These are phyloP conservation scores for Fistulifera solaris DNA, from an alignment of 108 stramenopile genomes.

Conservation along the genomic window DNA sequence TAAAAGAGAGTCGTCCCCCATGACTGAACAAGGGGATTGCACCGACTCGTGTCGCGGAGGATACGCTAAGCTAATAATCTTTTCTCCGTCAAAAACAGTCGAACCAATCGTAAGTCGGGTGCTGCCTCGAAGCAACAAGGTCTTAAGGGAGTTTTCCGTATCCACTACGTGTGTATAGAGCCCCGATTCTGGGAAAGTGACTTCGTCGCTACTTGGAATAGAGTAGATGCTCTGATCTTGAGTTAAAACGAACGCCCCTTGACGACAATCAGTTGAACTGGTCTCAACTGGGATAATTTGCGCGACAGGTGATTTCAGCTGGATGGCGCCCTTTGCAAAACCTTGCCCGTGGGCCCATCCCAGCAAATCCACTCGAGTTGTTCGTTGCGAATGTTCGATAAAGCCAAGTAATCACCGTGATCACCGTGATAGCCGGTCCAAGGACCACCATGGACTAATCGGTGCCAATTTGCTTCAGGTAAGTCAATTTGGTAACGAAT, in stretches of 20 bases:
- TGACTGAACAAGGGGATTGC: conserved; percentile 62
- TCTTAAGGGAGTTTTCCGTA: conserved; percentile 19
- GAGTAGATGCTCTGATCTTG: conserved; percentile 42
- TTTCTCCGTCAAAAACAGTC: conserved; percentile 61
- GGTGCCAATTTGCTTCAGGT: conserved; percentile 51
- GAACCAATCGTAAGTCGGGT: conserved; percentile 16
- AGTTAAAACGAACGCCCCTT: conserved; percentile 54
- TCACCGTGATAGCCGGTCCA: conserved; percentile 40
- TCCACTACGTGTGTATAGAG: conserved; percentile 57
- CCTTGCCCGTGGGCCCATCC: conserved; percentile 61
- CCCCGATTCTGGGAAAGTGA: conserved; percentile 33
- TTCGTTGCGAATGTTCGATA: conserved; percentile 1
- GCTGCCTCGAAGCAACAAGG: too few relatives aligned
- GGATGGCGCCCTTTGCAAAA: conserved; percentile 33
- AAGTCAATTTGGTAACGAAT: conserved; percentile 54
- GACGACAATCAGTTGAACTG: conserved; percentile 46
- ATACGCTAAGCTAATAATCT: conserved; percentile 62
- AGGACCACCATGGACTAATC: conserved; percentile 60
- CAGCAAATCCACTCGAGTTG: conserved; percentile 64
- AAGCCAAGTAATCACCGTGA: conserved; percentile 57
- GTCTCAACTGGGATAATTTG: conserved; percentile 65
- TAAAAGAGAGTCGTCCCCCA: conserved; percentile 90
- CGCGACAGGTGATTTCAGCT: conserved; percentile 29
- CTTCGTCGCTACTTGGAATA: conserved; percentile 37
- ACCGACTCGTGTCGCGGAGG: conserved; percentile 68